A percentile compares a stretch with the other conserved stretches of the same genome.
Evolutionary conservation across 371 early-diverging fungal genomes (phyloP).

Genomic region (Dinochytrium kinnereticum): DNA sequence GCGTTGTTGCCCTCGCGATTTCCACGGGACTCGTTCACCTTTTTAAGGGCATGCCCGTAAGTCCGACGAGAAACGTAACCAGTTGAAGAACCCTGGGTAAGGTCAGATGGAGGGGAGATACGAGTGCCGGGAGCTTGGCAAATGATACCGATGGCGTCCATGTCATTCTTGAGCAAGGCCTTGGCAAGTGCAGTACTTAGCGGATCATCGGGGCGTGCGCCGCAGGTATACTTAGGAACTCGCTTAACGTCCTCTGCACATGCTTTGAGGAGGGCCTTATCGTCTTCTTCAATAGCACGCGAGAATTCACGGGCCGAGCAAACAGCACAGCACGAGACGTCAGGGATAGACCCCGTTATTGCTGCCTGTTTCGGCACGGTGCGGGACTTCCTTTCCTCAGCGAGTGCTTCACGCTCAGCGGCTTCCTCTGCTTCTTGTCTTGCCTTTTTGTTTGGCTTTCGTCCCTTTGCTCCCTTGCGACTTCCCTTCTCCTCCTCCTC

Average conservation of each 20-base stretch:
- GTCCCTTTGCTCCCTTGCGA: neutral
- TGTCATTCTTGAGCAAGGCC: slow-evolving; percentile 24
- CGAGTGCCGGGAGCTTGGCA: neutral
- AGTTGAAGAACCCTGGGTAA: slow-evolving; percentile 38
- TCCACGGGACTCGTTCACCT: slow-evolving; percentile 68
- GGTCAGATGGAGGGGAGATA: slow-evolving; percentile 29
- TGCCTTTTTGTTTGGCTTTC: neutral
- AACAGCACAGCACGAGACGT: slow-evolving; percentile 43
- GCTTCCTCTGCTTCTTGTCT: slow-evolving; percentile 4
- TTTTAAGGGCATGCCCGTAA: slow-evolving; percentile 53
- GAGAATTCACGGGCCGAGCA: slow-evolving; percentile 45
- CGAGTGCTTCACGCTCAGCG: slow-evolving; percentile 5
- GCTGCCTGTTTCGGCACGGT: neutral
- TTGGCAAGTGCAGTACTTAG: slow-evolving; percentile 16
- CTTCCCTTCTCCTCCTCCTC: slow-evolving; percentile 3
- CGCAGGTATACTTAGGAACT: slow-evolving; percentile 21
- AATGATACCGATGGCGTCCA: slow-evolving; percentile 21
- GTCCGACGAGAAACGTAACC: slow-evolving; percentile 51
- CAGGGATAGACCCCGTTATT: slow-evolving; percentile 17
- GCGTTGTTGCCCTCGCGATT: slow-evolving; percentile 66
- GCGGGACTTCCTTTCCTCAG: neutral
- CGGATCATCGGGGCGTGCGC: slow-evolving; percentile 30
- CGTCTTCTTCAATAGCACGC: slow-evolving; percentile 28
- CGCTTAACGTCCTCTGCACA: slow-evolving; percentile 5
- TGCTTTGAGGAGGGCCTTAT: slow-evolving; percentile 18